Percentiles rank a stretch among this genome's conserved stretches.
phyloP scores from a whole-genome alignment of 1,139 yeast genomes.

The Diutina neorugosa region DNA sequence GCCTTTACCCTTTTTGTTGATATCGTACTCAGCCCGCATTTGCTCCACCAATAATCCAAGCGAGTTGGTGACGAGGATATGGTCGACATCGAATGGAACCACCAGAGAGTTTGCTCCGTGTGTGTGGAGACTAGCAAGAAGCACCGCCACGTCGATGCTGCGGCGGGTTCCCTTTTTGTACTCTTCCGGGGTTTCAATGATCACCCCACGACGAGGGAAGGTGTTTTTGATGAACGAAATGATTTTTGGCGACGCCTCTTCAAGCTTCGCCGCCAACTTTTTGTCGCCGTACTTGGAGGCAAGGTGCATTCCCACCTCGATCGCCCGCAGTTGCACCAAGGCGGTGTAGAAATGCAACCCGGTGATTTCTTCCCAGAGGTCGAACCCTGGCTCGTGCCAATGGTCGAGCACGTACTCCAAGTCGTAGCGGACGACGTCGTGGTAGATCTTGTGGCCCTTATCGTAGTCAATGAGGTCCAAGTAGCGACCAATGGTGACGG shows the following conservation, averaged over 20 bases:
- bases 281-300: conserved; percentile 24
- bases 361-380: conserved; percentile 85
- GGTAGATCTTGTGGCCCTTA: conserved; percentile 25
- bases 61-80: conserved; percentile 44
- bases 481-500: conserved; percentile 50
- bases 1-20: conserved; percentile 47
- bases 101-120: conserved; percentile 34
- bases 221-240: conserved; percentile 25
- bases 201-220: conserved; percentile 27
- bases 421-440: conserved; percentile 55
- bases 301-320: conserved; percentile 43
- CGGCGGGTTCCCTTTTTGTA: conserved; percentile 31
- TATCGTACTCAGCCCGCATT: conserved; percentile 65
- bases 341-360: conserved; percentile 72
- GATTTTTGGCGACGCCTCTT: conserved; percentile 19
- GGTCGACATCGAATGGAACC: conserved; percentile 50
- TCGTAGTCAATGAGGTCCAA: conserved; percentile 24
- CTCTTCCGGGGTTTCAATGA: conserved; percentile 57
- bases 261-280: conserved; percentile 16
- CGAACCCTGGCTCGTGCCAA: conserved; percentile 65
- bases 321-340: conserved; percentile 58
- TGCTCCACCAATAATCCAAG: conserved; percentile 45
- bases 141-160: conserved; percentile 73
- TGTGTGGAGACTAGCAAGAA: conserved; percentile 56
- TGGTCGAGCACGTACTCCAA: conserved; percentile 47